Conservation (phyloP, 2,329 filamentous ascomycete species). For the Neofusicoccum sp. region DNA sequence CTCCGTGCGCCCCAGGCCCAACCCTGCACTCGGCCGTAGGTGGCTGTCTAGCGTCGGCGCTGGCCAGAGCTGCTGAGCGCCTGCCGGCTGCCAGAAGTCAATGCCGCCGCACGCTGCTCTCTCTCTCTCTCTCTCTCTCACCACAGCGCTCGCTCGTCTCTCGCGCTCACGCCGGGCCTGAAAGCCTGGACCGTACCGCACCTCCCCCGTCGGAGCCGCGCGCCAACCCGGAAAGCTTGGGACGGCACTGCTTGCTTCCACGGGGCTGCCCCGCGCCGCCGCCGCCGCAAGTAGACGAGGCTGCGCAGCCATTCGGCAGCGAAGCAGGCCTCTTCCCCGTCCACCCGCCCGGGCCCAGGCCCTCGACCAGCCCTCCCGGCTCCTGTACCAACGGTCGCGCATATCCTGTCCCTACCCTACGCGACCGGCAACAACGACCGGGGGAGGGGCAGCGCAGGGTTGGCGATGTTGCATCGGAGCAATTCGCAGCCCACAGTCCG, state of each 20-base stretch:
- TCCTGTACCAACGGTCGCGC: conserved; percentile 7
- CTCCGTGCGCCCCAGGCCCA: not conserved
- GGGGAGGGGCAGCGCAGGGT: no score
- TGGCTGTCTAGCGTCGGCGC: not conserved
- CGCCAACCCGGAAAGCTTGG: not conserved
- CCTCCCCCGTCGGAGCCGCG: not conserved
- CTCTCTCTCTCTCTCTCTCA: not conserved
- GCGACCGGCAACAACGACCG: no score
- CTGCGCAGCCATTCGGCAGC: conserved; percentile 5
- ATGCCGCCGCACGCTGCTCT: not conserved
- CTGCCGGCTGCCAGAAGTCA: not conserved
- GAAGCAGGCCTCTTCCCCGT: conserved; percentile 6
- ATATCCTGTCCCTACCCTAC: not conserved
- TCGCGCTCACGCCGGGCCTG: no score
- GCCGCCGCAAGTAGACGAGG: conserved; percentile 9
- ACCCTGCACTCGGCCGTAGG: conserved; percentile 6
- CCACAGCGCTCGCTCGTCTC: no score
- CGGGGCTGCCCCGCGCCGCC: not conserved
- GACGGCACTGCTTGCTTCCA: no score
- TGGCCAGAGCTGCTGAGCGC: not conserved
- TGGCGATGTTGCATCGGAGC: not conserved
- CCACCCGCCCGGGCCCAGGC: not conserved
- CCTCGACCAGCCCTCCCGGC: not conserved
- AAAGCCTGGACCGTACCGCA: no score
- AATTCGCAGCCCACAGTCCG: no score